Base-by-base conservation (phyloP, 768 basidiomycete genomes). In the Tremella mesenterica region DNA sequence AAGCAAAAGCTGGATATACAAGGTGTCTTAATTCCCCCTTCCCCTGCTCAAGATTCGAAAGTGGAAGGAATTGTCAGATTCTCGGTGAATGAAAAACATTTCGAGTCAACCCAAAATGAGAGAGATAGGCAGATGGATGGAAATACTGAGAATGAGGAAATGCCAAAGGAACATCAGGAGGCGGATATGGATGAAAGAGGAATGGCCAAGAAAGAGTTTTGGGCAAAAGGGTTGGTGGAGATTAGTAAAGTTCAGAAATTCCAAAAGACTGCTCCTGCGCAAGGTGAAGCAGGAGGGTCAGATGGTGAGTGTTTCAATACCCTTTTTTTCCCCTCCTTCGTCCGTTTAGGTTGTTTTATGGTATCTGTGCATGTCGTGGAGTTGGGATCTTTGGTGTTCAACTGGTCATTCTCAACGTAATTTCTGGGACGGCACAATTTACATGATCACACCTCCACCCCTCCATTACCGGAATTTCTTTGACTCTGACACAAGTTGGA, bases 161-260 rank as follows among this genome's bases (percentile, higher is more conserved):
- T n/a, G n/a, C n/a, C n/a, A n/a, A n/a, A n/a, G n/a, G n/a, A n/a
- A n/a, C n/a, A n/a, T n/a, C n/a, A n/a, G n/a, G n/a, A n/a, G n/a
- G n/a, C n/a, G n/a, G n/a, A n/a, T n/a, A n/a, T n/a, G n/a, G n/a
- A n/a, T n/a, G n/a, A n/a, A n/a, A n/a, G n/a, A n/a, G n/a, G n/a
- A n/a, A n/a, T n/a, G n/a, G n/a, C n/a, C n/a, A 10, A 5, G 41
- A 44, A 64, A 30, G 26, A 62, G 18, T 60, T 55, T 4, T 57
- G 63, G 52, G 57, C 53, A 31, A 64, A 57, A 34, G 64, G 68
- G 10, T 53, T 50, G 16, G 47, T 72, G 10, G 64, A 69, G 13
- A 75, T 90, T 7, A 70, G 69, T 0, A 78, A 80, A 8, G 79
- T 81, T 25, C 88, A 91, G 75, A 71, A 63, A 27, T 93, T 95